phyloP scores from a whole-genome alignment of 2,329 filamentous ascomycete species.

The Amauroascus verrucosus region DNA sequence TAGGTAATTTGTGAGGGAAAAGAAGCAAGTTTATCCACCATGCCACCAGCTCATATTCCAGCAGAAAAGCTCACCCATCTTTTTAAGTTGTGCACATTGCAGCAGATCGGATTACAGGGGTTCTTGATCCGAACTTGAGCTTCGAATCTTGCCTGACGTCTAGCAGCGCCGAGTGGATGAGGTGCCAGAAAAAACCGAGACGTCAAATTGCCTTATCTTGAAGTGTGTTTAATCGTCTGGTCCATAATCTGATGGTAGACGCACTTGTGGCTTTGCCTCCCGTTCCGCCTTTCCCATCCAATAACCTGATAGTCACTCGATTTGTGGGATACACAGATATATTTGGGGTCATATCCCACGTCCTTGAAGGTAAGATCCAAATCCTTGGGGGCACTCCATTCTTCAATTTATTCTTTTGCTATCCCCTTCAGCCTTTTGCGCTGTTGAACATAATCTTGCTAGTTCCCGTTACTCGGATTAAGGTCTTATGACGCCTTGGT shows the following conservation, averaged over 20 bases:
- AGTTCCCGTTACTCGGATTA: not conserved
- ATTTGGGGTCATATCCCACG: constrained; percentile 13
- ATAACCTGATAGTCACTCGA: constrained; percentile 13
- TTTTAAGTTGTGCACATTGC: constrained; percentile 5
- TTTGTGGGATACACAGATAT: constrained; percentile 16
- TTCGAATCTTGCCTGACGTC: constrained; percentile 7
- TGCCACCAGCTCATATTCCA: not conserved
- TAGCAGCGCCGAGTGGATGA: constrained; percentile 8
- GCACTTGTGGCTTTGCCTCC: constrained; percentile 17
- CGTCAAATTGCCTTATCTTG: constrained; percentile 13
- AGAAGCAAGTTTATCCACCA: not conserved
- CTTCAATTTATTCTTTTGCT: constrained; percentile 6
- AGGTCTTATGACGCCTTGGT: not conserved
- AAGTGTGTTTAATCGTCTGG: constrained; percentile 10
- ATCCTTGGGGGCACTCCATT: constrained; percentile 4
- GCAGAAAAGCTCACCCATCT: not conserved
- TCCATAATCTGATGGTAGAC: constrained; percentile 16
- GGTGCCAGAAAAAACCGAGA: constrained; percentile 9
- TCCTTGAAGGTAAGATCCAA: constrained; percentile 9
- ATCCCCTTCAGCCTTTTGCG: constrained; percentile 1
- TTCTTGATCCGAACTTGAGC: constrained; percentile 3
- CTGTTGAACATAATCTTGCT: constrained; percentile 1
- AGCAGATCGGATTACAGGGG: constrained; percentile 6
- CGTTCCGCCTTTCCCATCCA: constrained; percentile 16
- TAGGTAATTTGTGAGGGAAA: constrained; percentile 5